Conservation (phyloP, 805 yeast genomes). For the Brettanomyces anomalus region DNA sequence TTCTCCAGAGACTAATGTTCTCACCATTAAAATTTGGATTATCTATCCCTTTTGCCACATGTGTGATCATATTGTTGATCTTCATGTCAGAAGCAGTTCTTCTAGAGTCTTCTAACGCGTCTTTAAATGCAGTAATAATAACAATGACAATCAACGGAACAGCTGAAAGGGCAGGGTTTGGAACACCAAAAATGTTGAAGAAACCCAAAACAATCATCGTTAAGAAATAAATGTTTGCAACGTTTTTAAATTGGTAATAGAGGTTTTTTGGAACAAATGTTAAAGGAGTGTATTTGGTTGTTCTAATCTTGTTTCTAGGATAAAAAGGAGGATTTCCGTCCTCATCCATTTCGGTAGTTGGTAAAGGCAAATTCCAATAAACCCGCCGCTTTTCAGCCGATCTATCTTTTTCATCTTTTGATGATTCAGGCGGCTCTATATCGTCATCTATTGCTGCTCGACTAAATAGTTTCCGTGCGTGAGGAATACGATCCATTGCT, state of each 20-base stretch:
- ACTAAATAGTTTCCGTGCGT: slow-evolving; percentile 14
- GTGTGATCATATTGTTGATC: slow-evolving; percentile 66
- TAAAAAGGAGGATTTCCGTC: slow-evolving; percentile 54
- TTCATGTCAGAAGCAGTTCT: slow-evolving; percentile 65
- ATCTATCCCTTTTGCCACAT: slow-evolving; percentile 44
- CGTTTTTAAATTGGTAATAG: slow-evolving; percentile 69
- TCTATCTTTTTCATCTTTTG: slow-evolving; percentile 19
- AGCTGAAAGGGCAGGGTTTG: slow-evolving; percentile 63
- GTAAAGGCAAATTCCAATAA: slow-evolving; percentile 52
- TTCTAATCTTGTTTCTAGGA: slow-evolving; percentile 86
- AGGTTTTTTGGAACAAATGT: slow-evolving; percentile 83
- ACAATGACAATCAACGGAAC: slow-evolving; percentile 79
- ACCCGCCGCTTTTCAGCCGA: slow-evolving; percentile 33
- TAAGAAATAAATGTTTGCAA: slow-evolving; percentile 86
- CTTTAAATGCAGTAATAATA: slow-evolving; percentile 63
- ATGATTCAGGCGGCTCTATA: slow-evolving; percentile 7
- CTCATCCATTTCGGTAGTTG: slow-evolving; percentile 43
- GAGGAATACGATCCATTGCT: slow-evolving; percentile 15
- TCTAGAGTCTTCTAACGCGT: slow-evolving; percentile 74
- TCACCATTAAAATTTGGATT: slow-evolving; percentile 60
- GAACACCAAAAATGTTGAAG: slow-evolving; percentile 71
- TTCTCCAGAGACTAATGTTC: slow-evolving; percentile 59
- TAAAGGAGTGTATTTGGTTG: slow-evolving; percentile 91
- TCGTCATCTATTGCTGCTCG: slow-evolving; percentile 12
- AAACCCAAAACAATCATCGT: slow-evolving; percentile 72